phyloP scores from a whole-genome alignment of 2,329 filamentous ascomycete species.

The Epichloe coenophiala region DNA sequence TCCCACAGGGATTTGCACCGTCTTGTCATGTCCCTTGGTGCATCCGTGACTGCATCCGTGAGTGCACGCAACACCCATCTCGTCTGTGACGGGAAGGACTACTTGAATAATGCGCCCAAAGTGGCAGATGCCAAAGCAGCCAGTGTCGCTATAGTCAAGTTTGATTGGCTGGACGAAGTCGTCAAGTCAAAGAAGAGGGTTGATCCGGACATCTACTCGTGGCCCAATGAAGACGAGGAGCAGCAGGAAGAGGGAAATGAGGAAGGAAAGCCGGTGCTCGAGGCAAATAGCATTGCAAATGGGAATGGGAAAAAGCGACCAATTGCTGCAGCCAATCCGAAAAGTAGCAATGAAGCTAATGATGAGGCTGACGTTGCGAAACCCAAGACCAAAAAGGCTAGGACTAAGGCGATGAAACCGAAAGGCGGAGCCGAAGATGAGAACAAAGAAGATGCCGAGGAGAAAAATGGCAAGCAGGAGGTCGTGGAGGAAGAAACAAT shows the following conservation, averaged over 20 bases:
- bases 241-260: constrained; percentile 1
- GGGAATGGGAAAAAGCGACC: constrained; percentile 15
- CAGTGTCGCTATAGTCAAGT: constrained; percentile 39
- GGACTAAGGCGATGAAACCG: constrained; percentile 7
- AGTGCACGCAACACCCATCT: constrained; percentile 41
- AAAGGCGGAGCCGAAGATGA: constrained; percentile 26
- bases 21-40: constrained; percentile 36
- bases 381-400: constrained; percentile 18
- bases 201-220: constrained; percentile 13
- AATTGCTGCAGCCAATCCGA: constrained; percentile 9
- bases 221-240: constrained; percentile 5
- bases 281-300: constrained; percentile 12
- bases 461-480: constrained; percentile 12
- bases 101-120: constrained; percentile 35
- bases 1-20: constrained; percentile 32
- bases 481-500: constrained; percentile 18
- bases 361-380: constrained; percentile 7
- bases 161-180: constrained; percentile 51
- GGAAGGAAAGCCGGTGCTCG: constrained; percentile 1
- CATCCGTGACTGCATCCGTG: constrained; percentile 30
- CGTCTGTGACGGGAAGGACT: constrained; percentile 40
- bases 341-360: constrained; percentile 10
- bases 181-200: constrained; percentile 17
- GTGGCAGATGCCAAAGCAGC: constrained; percentile 33
- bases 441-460: constrained; percentile 22